A percentile compares a stretch with the other conserved stretches of the same genome.
Evolutionary conservation across 257 asterid species (phyloP).

Genomic region (Solanum phureja): DNA sequence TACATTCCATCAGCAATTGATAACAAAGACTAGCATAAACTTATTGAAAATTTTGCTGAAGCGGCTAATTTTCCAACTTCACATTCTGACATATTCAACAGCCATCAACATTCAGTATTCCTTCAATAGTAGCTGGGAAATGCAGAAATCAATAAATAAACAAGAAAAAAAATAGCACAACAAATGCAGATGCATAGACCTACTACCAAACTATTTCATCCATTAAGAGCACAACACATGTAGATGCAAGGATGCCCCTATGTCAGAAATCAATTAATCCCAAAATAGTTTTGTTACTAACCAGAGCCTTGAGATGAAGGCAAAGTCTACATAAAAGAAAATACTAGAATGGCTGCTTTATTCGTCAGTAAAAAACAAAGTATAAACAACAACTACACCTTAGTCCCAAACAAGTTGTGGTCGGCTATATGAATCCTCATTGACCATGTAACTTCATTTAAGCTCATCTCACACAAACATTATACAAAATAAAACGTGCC

Average conservation of each 20-base stretch:
- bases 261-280: neutral
- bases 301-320: neutral
- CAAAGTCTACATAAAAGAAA: neutral
- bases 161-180: neutral
- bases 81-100: neutral
- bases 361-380: neutral
- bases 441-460: neutral
- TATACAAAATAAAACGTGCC: neutral
- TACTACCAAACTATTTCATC: neutral
- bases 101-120: neutral
- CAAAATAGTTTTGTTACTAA: neutral
- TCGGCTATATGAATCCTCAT: neutral
- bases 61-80: neutral
- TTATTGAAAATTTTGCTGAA: neutral
- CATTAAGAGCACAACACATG: neutral
- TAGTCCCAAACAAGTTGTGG: neutral
- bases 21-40: neutral
- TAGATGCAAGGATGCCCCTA: neutral
- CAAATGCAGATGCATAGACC: neutral
- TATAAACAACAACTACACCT: neutral
- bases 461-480: neutral
- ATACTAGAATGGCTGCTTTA: neutral
- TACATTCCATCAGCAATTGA: neutral
- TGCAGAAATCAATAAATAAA: neutral
- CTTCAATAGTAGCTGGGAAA: neutral